Evolutionary conservation across 108 stramenopile species (phyloP), one percentile per base, ranked within the genome.

Genomic region (Schizochytrium sp.): DNA sequence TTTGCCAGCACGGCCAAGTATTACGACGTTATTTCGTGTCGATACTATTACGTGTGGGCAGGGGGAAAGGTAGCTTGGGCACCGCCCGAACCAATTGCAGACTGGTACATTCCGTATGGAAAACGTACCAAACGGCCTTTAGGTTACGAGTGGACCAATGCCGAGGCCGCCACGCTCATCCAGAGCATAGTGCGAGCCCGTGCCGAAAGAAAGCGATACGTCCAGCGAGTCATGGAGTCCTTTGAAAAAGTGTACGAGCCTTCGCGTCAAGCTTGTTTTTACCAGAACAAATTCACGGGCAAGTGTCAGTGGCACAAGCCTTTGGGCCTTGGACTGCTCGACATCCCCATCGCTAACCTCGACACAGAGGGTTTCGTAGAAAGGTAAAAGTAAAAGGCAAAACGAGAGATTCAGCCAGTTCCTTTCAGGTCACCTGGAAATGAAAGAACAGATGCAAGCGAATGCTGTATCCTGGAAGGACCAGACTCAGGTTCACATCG

Each of bases 241-340:
- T 83, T 53, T 45, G 76, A 83, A 83, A 83, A 83, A 45, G 76
- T 83, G 76, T 83, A 83, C 76, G 76, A 83, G 76, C 76, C 76
- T 16, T 21, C 48, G 8, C 76, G 76, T 45, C 16, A 53, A 6
- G 76, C 45, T 12, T 83, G 51, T 83, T 83, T 83, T 23, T 83
- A 83, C 48, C 76, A 83, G 2, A 83, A 83, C 76, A 55, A 23
- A 6, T 12, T 25, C 76, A 83, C 45, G 2, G 76, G 76, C 18
- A 47, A 83, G 23, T 83, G 76, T 45, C 76, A 83, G 28, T 83
- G 76, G 76, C 76, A 83, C 51, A 83, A 83, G 23, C 76, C 76
- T 25, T 18, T 83, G 45, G 76, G 76, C 19, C 28, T 83, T 6
- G 76, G 76, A 18, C 25, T 6, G 12, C 28, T 83, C 25, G 76